Conservation (phyloP, 306 rosid species). For the Alnus glutinosa region DNA sequence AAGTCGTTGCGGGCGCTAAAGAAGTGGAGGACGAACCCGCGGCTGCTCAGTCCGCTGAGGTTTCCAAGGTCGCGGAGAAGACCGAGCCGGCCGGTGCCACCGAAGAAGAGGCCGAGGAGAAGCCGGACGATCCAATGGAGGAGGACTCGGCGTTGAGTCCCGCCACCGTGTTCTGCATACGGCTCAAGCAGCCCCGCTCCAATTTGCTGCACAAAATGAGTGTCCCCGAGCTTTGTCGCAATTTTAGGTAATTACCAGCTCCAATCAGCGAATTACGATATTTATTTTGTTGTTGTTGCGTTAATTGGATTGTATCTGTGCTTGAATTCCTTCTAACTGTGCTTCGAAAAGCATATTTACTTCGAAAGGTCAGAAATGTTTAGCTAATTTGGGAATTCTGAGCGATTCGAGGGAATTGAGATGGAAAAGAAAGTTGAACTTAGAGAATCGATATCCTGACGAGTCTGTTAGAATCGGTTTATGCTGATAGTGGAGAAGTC, state of each 20-base stretch:
- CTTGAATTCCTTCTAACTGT: not conserved
- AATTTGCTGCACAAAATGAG: constrained; percentile 83
- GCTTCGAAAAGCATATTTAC: too few relatives aligned
- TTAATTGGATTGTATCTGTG: not conserved
- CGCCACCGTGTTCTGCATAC: constrained; percentile 74
- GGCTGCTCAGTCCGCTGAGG: constrained; percentile 47
- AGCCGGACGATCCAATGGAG: constrained; percentile 65
- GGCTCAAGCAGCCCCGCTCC: constrained; percentile 69
- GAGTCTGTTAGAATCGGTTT: not conserved
- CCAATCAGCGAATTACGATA: constrained; percentile 4
- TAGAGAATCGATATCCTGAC: not conserved
- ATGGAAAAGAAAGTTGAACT: not conserved
- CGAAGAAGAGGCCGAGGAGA: constrained; percentile 39
- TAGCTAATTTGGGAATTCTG: not conserved
- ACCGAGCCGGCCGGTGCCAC: constrained; percentile 33
- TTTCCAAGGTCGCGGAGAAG: constrained; percentile 41
- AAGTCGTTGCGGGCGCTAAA: constrained; percentile 43
- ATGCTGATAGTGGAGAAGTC: not conserved
- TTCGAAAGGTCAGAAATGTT: too few relatives aligned
- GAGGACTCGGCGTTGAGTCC: constrained; percentile 56
- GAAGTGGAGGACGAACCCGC: constrained; percentile 62
- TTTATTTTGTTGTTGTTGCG: not conserved
- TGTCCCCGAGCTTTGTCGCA: constrained; percentile 91
- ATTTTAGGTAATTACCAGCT: constrained; percentile 63
- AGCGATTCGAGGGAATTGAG: not conserved